Conservation (phyloP, 352 stramenopile genomes). For the Saprolegnia diclina region DNA sequence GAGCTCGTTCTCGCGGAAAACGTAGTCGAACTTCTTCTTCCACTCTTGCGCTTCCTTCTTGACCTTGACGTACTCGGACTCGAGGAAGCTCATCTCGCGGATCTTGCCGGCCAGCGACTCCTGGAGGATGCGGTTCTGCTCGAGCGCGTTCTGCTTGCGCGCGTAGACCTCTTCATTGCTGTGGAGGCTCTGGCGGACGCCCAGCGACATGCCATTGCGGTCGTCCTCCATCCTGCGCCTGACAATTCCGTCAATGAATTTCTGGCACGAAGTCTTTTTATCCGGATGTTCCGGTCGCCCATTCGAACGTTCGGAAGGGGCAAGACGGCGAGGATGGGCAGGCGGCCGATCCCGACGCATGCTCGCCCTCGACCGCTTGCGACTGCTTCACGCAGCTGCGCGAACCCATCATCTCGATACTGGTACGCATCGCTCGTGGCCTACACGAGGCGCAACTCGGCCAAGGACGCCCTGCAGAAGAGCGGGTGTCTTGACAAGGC, state of each 20-base stretch:
- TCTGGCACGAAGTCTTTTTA: constrained; percentile 6
- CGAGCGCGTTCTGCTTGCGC: constrained; percentile 32
- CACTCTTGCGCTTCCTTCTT: constrained; percentile 73
- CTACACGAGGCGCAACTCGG: no score
- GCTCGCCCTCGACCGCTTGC: no score
- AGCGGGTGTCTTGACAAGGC: no score
- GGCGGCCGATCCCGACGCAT: no score
- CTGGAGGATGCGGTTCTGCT: constrained; percentile 66
- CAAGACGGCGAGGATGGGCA: neutral
- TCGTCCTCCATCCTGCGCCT: constrained; percentile 21
- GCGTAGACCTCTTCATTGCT: constrained; percentile 27
- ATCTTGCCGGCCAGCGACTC: constrained; percentile 75
- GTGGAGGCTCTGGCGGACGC: constrained; percentile 19
- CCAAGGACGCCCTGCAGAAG: no score
- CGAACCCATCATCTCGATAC: no score
- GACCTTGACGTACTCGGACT: constrained; percentile 66
- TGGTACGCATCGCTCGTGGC: no score
- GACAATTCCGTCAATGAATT: neutral
- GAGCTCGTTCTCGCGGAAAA: constrained; percentile 82
- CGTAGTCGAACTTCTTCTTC: constrained; percentile 86
- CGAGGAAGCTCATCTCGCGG: constrained; percentile 74
- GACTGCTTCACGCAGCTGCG: no score
- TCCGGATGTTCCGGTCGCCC: neutral
- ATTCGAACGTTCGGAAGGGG: neutral
- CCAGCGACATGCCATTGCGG: constrained; percentile 11